These are phyloP conservation scores for Cornus suecica DNA, from an alignment of 148 eudicot genomes.

Conservation along the genomic window DNA sequence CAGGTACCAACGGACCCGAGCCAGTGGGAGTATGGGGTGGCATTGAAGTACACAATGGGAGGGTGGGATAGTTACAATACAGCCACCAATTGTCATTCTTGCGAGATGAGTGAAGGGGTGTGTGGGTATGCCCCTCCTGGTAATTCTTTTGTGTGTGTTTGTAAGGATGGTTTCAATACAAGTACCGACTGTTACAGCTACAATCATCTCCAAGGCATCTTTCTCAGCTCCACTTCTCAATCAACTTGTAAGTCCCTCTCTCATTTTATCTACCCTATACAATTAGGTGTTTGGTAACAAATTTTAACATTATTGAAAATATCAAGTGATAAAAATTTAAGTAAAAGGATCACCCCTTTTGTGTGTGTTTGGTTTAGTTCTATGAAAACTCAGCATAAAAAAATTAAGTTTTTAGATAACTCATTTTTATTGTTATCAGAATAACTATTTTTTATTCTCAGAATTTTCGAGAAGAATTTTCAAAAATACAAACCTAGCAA, in stretches of 20 bases:
- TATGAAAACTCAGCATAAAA: too few relatives aligned
- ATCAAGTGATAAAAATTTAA: too few relatives aligned
- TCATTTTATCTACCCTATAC: too few relatives aligned
- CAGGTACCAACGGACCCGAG: slow-evolving; percentile 13
- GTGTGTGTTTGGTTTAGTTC: background rate
- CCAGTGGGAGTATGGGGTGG: slow-evolving; percentile 22
- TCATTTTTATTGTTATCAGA: too few relatives aligned
- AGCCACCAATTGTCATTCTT: slow-evolving; percentile 12
- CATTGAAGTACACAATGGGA: slow-evolving; percentile 17
- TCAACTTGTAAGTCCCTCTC: background rate
- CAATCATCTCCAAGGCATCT: background rate
- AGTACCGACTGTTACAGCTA: slow-evolving; percentile 12
- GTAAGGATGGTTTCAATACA: slow-evolving; percentile 16
- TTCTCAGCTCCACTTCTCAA: background rate
- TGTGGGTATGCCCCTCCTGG: slow-evolving; percentile 23
- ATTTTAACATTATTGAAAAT: too few relatives aligned
- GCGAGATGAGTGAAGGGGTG: slow-evolving; percentile 16
- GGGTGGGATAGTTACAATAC: slow-evolving; percentile 16
- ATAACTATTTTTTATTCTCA: too few relatives aligned
- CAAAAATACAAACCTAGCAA: too few relatives aligned
- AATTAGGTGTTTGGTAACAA: too few relatives aligned
- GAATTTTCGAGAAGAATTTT: too few relatives aligned
- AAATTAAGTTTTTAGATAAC: too few relatives aligned
- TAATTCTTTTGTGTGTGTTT: slow-evolving; percentile 21
- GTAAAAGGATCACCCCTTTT: too few relatives aligned